Base-by-base conservation (phyloP, 225 moss, liverwort and hornwort species). In the Bryoerythrophyllum caledonicum region DNA sequence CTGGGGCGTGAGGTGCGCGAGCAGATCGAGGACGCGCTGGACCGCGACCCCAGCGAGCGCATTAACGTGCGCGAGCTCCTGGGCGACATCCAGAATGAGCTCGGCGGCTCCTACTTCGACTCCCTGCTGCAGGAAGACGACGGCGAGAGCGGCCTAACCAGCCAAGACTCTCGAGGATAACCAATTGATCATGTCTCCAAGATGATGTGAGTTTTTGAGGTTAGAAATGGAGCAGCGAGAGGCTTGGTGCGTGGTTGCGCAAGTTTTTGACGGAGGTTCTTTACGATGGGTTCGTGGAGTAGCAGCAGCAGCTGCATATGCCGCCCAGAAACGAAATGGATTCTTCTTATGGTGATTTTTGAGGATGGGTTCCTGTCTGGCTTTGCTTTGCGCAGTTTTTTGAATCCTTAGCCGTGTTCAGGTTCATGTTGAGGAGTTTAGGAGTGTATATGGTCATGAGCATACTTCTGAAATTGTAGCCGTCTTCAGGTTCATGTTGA, bases 31-130 rank as follows among this genome's bases (percentile, higher is more conserved):
- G 76, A 74, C 11, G 73, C 79, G 17, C 65, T 87, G 43, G 83
- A 84, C 67, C 86, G 78, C 64, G 86, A 87, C 35, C 83, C 78
- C 60, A 73, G 75, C 66, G 84, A 87, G 75, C 54, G 65, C 34
- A 87, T 87, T 58, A 87, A 87, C 67, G 83, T 87, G 53, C 81
- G 86, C 55, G 79, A 81, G 73, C 86, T 87, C 30, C 70, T 87
- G 65, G 76, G 80, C 6, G 86, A 87, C 70, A 87, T 87, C 10
- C 86, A 87, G 76, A 78, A 87, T 73, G 86, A 87, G 71, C 76
- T 87, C 32, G 86, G 83, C 44, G 83, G 84, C 52, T 78, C 86
- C 68, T 87, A 81, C 76, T 87, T 87, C 66, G 83, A 84, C 70
- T 81, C 81, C 16, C 55, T 84, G 44, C 73, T 84, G 70, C 70